Evolutionary conservation across 169 alveolate genomes (phyloP).

Genomic region (Eimeria necatrix): DNA sequence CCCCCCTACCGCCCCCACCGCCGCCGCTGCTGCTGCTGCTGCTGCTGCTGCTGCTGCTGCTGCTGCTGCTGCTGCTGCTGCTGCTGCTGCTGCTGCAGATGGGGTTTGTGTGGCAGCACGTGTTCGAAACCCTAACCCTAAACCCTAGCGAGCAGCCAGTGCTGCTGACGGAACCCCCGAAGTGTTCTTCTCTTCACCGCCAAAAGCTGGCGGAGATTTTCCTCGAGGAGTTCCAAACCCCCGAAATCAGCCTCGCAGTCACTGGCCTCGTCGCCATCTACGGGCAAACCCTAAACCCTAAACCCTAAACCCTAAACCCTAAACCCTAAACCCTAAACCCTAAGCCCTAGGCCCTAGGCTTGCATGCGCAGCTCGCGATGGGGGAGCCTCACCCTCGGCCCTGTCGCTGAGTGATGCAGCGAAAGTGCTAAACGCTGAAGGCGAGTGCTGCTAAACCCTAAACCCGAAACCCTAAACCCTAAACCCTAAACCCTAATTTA

Average conservation of each 20-base stretch:
- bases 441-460: too few relatives aligned
- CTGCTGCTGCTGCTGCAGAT: constrained; percentile 7
- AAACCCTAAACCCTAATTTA: too few relatives aligned
- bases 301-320: not conserved
- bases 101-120: constrained; percentile 83
- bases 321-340: not conserved
- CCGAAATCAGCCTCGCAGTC: constrained; percentile 86
- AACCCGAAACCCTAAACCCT: too few relatives aligned
- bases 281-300: constrained; percentile 51
- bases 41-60: not conserved
- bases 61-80: not conserved
- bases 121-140: constrained; percentile 81
- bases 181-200: constrained; percentile 82
- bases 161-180: constrained; percentile 87
- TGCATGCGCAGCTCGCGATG: too few relatives aligned
- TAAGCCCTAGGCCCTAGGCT: not conserved
- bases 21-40: not conserved
- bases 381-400: too few relatives aligned
- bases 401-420: too few relatives aligned
- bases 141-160: constrained; percentile 84
- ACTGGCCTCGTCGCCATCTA: constrained; percentile 88
- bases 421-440: too few relatives aligned
- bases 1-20: not conserved
- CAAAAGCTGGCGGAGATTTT: constrained; percentile 86
- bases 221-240: constrained; percentile 86